A percentile compares a stretch with the other conserved stretches of the same genome.
Conservation (phyloP, 768 basidiomycete genomes). For the Leccinum pellstonianum region DNA sequence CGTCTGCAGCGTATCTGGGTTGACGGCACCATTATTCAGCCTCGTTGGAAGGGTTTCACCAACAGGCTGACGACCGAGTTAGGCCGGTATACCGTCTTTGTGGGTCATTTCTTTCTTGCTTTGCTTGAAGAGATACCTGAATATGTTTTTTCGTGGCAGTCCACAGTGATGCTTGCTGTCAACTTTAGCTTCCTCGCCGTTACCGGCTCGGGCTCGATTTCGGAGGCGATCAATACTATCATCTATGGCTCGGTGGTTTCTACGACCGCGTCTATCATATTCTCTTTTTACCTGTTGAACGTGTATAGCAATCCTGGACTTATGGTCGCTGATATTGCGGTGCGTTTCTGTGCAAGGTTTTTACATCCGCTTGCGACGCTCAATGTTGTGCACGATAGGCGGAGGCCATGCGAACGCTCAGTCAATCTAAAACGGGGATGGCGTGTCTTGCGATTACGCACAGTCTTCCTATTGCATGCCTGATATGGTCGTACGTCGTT, state of each 20-base stretch:
- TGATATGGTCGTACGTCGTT: slow-evolving; percentile 18
- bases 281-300: slow-evolving; percentile 10
- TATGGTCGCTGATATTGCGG: slow-evolving; percentile 4
- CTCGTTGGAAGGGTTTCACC: slow-evolving; percentile 14
- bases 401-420: slow-evolving; percentile 5
- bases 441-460: slow-evolving; percentile 17
- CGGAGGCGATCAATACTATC: slow-evolving; percentile 2
- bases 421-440: slow-evolving; percentile 1
- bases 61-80: slow-evolving; percentile 7
- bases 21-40: slow-evolving; percentile 11
- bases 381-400: not conserved
- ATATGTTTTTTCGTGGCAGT: not conserved
- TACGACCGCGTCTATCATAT: slow-evolving; percentile 12
- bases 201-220: not conserved
- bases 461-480: slow-evolving; percentile 13
- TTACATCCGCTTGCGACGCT: not conserved
- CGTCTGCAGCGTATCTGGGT: slow-evolving; percentile 17
- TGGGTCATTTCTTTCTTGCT: not conserved
- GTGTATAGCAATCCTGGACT: slow-evolving; percentile 13
- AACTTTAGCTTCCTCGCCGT: slow-evolving; percentile 19
- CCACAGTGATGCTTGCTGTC: slow-evolving; percentile 20
- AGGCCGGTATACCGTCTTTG: slow-evolving; percentile 14
- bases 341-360: not conserved
- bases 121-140: not conserved
- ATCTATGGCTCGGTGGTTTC: slow-evolving; percentile 16